A percentile compares a stretch with the other conserved stretches of the same genome.
These are phyloP conservation scores for Planoprotostelium fungivorum DNA, from an alignment of 78 protist species.

Conservation along the genomic window DNA sequence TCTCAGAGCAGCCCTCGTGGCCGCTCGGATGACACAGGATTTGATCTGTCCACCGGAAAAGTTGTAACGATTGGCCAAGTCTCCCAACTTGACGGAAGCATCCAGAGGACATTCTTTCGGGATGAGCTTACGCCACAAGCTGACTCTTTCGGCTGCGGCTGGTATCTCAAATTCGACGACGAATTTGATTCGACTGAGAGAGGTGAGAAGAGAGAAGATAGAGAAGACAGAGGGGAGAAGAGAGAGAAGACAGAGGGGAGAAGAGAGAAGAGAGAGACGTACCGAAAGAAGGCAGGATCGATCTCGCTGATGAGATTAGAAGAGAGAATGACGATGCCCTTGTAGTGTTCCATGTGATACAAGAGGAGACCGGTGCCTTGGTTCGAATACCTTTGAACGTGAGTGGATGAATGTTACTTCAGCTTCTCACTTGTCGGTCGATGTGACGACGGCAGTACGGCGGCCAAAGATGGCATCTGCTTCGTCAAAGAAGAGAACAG, in stretches of 20 bases:
- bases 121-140: not conserved
- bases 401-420: too few relatives aligned
- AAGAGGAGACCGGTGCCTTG: constrained; percentile 17
- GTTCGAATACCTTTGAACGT: constrained; percentile 6
- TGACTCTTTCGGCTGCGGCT: not conserved
- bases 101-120: not conserved
- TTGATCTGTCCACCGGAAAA: not conserved
- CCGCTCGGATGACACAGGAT: not conserved
- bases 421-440: constrained; percentile 1
- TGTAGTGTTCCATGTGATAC: constrained; percentile 47
- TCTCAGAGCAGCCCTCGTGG: not conserved
- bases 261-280: not conserved
- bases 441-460: not conserved
- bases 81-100: not conserved
- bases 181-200: not conserved
- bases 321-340: constrained; percentile 40
- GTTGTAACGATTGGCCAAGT: not conserved
- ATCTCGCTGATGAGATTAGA: constrained; percentile 7
- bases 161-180: not conserved
- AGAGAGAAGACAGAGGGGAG: not conserved
- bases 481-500: constrained; percentile 51
- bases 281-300: constrained; percentile 22
- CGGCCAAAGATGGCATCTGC: constrained; percentile 39
- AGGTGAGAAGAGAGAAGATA: not conserved
- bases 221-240: too few relatives aligned